Evolutionary conservation across 2,329 filamentous ascomycete species (phyloP), one percentile per base, ranked within the genome.

Genomic region (Ophiostoma triangulosporum): DNA sequence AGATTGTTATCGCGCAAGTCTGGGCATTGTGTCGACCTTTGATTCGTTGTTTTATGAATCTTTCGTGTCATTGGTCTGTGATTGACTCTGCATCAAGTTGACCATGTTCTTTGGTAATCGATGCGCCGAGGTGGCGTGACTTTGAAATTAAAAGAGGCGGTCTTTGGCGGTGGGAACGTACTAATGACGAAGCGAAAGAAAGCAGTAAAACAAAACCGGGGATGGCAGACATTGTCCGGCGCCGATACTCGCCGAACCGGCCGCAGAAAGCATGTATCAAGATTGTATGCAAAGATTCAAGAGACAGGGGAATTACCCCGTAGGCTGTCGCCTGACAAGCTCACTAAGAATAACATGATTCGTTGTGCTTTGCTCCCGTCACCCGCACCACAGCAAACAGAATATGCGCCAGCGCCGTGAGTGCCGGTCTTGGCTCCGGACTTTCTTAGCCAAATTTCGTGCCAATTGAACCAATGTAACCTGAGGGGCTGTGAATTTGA

Each of bases 1-100:
- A n/a, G 50, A 54, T 43, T 57, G 56, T 31, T 48, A 51, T 29
- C 51, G 54, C 40, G 26, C 27, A 35, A 56, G 38, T 43, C 24
- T 54, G 48, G 51, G 8, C 40, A 48, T 53, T 12, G 17, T 35
- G 3, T 12, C 48, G 9, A 36, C 15, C 3, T 48, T 33, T 48
- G 6, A 7, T 48, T 29, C 29, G 9, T 48, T 43, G 6, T 43
- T 17, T 43, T 24, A 8, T 43, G 8, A 43, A 8, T 17, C 15
- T 43, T 17, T 1, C 3, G 15, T n/a, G n/a, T n/a, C n/a, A 20
- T 38, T 20, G 5, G n/a, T 38, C 9, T 38, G 12, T 20, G 20
- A 11, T 38, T 38, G 35, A 17, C 35, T 38, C n/a, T 11, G n/a
- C 6, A 14, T 9, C 14, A 4, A 17, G 7, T n/a, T 38, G n/a